phyloP scores from a whole-genome alignment of 106 monocot species.

The Apostasia shenzhenica region DNA sequence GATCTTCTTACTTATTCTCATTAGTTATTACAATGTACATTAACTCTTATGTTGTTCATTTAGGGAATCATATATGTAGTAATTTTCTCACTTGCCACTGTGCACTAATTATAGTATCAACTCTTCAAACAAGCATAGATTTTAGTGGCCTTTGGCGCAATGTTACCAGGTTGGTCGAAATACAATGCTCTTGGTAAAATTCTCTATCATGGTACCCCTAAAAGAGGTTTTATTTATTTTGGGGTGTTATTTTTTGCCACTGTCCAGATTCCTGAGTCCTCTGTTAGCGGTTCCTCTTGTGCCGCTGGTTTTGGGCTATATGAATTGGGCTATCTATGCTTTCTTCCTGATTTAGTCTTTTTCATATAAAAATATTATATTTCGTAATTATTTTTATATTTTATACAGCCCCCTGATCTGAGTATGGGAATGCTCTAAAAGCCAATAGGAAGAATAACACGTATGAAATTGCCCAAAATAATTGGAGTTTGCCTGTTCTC shows the following conservation, averaged over 20 bases:
- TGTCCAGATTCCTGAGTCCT: slow-evolving; percentile 73
- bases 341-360: too few species aligned
- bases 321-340: slow-evolving; percentile 51
- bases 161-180: slow-evolving; percentile 61
- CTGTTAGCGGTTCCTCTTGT: slow-evolving; percentile 84
- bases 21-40: too few species aligned
- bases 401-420: too few species aligned
- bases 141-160: slow-evolving; percentile 99
- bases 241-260: slow-evolving; percentile 1
- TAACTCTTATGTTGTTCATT: too few species aligned
- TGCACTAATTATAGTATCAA: slow-evolving; percentile 89
- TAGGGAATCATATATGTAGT: not conserved
- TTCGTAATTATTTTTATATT: too few species aligned
- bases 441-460: too few species aligned
- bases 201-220: not conserved
- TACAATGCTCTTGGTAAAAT: not conserved
- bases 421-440: too few species aligned
- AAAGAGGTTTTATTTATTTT: not conserved
- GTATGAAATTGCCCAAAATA: too few species aligned
- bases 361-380: too few species aligned
- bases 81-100: slow-evolving; percentile 35
- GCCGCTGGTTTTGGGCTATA: slow-evolving; percentile 85
- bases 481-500: too few species aligned
- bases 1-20: too few species aligned
- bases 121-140: slow-evolving; percentile 80